phyloP scores from a whole-genome alignment of 2,329 filamentous ascomycete genomes.

The Epichloe coenophiala region DNA sequence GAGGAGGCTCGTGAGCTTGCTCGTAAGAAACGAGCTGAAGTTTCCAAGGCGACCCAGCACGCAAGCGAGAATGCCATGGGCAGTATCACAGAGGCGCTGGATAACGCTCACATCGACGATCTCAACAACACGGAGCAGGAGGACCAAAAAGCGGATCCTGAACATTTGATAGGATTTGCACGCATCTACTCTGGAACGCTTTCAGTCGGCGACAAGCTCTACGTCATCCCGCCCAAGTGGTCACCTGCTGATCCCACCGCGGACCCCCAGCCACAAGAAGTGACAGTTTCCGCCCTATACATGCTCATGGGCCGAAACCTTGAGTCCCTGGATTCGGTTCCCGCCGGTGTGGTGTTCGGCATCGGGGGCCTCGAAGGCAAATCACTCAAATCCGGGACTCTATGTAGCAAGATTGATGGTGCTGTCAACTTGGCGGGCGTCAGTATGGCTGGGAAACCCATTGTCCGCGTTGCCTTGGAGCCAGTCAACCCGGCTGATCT shows the following conservation, averaged over 20 bases:
- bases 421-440: slow-evolving; percentile 85
- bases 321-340: slow-evolving; percentile 70
- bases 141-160: slow-evolving; percentile 54
- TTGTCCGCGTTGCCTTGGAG: slow-evolving; percentile 91
- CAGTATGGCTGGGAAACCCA: slow-evolving; percentile 66
- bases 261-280: slow-evolving; percentile 61
- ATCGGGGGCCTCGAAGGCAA: slow-evolving; percentile 85
- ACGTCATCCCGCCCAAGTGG: slow-evolving; percentile 88
- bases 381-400: slow-evolving; percentile 88
- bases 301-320: slow-evolving; percentile 89
- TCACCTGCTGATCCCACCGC: slow-evolving; percentile 64
- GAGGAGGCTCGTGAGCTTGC: slow-evolving; percentile 86
- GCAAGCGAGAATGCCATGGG: slow-evolving; percentile 34
- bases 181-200: slow-evolving; percentile 85
- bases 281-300: slow-evolving; percentile 78
- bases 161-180: slow-evolving; percentile 90
- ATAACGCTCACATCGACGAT: slow-evolving; percentile 45
- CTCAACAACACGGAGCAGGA: slow-evolving; percentile 26
- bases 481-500: slow-evolving; percentile 81
- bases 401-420: slow-evolving; percentile 78
- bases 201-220: slow-evolving; percentile 78
- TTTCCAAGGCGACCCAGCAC: slow-evolving; percentile 56
- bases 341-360: slow-evolving; percentile 89
- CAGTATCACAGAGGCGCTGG: slow-evolving; percentile 47
- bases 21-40: slow-evolving; percentile 77